These are phyloP conservation scores for Chondrostereum purpureum DNA, from an alignment of 1,284 basidiomycete species.

Conservation along the genomic window DNA sequence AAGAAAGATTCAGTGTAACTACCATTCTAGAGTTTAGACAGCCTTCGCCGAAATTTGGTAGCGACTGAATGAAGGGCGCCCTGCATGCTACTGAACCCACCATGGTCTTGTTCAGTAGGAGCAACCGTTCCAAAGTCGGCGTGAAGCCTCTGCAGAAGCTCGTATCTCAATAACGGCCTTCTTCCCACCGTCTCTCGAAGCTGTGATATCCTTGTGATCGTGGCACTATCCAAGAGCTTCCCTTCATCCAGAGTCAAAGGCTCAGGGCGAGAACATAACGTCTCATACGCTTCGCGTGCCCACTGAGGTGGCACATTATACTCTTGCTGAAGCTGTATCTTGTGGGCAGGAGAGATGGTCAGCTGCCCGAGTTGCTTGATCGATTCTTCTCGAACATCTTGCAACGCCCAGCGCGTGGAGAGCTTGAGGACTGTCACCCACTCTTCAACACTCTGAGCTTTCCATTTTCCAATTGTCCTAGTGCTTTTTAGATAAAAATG, in stretches of 20 bases:
- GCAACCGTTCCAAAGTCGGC: no score
- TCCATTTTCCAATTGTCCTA: slow-evolving; percentile 1
- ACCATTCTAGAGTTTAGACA: no score
- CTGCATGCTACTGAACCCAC: no score
- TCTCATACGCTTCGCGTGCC: neutral
- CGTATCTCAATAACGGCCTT: no score
- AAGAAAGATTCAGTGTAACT: no score
- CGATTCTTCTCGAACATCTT: slow-evolving; percentile 12
- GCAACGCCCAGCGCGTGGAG: slow-evolving; percentile 14
- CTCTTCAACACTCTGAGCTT: slow-evolving; percentile 10
- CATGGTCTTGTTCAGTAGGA: no score
- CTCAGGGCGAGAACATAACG: neutral
- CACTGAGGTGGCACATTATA: slow-evolving; percentile 11
- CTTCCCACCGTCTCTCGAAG: no score
- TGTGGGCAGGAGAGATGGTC: slow-evolving; percentile 10
- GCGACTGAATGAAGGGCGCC: no score
- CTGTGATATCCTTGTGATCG: neutral
- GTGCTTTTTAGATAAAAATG: neutral
- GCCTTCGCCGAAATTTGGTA: no score
- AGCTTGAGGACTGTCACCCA: slow-evolving; percentile 16
- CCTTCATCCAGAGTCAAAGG: neutral
- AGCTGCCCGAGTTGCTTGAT: slow-evolving; percentile 8
- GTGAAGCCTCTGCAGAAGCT: no score
- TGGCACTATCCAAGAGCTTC: neutral
- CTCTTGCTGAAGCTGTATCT: slow-evolving; percentile 13